Evolutionary conservation across 2,329 filamentous ascomycete species (phyloP), one percentile per base, ranked within the genome.

Genomic region (Helotiales sp.): DNA sequence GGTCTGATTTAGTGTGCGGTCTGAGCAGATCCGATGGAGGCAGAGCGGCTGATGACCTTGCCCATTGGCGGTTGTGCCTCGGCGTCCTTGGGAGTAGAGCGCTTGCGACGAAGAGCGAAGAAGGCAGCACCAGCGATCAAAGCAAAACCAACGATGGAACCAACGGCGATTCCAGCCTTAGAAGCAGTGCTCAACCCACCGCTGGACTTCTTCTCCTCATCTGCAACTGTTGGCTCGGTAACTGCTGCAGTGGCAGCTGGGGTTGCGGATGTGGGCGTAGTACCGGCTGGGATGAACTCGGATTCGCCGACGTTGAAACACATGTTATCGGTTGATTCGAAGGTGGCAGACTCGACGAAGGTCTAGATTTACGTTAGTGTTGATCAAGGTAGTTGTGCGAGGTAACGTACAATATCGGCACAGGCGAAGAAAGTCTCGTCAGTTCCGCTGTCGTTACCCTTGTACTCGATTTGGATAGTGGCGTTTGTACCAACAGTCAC

Each of bases 351-450:
- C 15, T 75, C 74, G 54, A 84, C 78, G 68, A 80, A 82, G 26
- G 76, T 79, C 73, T 74, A 20, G n/a, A 6, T 5, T 17, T 1
- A 22, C 17, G 34, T 57, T 15, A 57, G 61, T 24, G 17, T 20
- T 15, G 1, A 7, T 22, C 5, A 1, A 37, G n/a, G 49, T 40
- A n/a, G 8, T 28, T 2, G 17, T 17, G 11, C 15, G 34, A 50
- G 17, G 30, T 24, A 8, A 73, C 75, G 64, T 72, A 77, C 75
- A 65, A 85, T 81, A 75, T 85, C 83, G 32, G 83, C 80, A 69
- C 83, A 85, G 34, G 83, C 82, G 65, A 83, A 85, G 73, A 83
- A 83, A 22, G 80, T 82, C 70, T 83, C 77, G 68, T 80, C 79
- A 32, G 79, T 76, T 3, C 79, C 79, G 20, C 77, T 79, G 70